These are phyloP conservation scores for Ramaria rubella DNA, from an alignment of 768 basidiomycete genomes.

Conservation along the genomic window DNA sequence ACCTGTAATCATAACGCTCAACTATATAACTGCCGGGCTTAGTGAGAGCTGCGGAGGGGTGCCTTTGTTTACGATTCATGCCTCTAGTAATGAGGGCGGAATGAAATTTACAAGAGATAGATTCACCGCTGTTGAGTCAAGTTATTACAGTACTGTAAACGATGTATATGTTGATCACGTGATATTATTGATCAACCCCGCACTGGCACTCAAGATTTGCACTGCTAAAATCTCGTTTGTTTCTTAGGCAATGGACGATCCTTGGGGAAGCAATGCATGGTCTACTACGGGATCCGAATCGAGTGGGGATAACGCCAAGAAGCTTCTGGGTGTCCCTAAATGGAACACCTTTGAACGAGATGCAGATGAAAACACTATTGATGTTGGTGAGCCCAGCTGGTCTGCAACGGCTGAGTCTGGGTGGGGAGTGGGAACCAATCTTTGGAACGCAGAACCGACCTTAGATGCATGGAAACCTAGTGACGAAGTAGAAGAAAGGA, in stretches of 20 bases:
- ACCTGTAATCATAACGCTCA: too few relatives aligned
- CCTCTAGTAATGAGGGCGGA: too few relatives aligned
- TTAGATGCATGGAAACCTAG: not conserved
- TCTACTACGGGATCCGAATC: not conserved
- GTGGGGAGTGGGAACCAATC: not conserved
- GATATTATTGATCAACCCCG: not conserved
- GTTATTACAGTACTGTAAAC: too few relatives aligned
- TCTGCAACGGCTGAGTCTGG: not conserved
- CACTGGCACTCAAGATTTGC: too few relatives aligned
- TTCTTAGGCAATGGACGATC: not conserved
- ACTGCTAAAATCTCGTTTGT: not conserved
- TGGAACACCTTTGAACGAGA: constrained; percentile 3
- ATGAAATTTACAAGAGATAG: too few relatives aligned
- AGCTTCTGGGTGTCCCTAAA: not conserved
- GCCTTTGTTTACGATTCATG: too few relatives aligned
- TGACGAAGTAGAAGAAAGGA: not conserved
- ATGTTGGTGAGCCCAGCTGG: constrained; percentile 4
- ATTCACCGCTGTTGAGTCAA: too few relatives aligned
- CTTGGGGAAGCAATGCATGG: constrained; percentile 9
- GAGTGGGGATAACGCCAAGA: not conserved
- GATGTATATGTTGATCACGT: too few relatives aligned
- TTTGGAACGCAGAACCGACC: not conserved
- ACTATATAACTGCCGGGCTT: too few relatives aligned
- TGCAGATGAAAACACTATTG: constrained; percentile 3
- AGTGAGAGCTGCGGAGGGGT: too few relatives aligned